Conservation (phyloP, 2,329 filamentous ascomycete genomes). For the Sarocladiaceae sp. region DNA sequence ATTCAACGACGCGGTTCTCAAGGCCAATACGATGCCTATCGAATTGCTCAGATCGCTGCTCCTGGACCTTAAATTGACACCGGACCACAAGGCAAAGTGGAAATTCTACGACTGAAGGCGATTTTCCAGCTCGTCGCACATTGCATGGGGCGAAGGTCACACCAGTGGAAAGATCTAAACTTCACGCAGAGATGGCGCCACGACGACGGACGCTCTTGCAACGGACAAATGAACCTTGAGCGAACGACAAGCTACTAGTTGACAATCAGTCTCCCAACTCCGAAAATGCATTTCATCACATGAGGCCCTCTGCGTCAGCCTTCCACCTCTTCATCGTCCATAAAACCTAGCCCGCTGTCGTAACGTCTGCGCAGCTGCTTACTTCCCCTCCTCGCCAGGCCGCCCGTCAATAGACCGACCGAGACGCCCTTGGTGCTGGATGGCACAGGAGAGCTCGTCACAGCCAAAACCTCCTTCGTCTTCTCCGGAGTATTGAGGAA, state of each 20-base stretch:
- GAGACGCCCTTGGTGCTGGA: slow-evolving; percentile 2
- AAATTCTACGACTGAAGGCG: slow-evolving; percentile 34
- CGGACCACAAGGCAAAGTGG: slow-evolving; percentile 42
- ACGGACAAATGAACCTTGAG: slow-evolving; percentile 1
- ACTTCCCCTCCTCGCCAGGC: slow-evolving; percentile 23
- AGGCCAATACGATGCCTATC: slow-evolving; percentile 46
- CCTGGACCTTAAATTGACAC: slow-evolving; percentile 30
- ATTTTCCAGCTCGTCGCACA: too few species aligned
- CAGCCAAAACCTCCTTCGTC: background rate
- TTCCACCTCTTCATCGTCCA: slow-evolving; percentile 46
- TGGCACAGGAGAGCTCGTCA: background rate
- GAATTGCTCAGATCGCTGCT: slow-evolving; percentile 46
- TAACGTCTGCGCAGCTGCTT: slow-evolving; percentile 38
- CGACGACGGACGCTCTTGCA: too few species aligned
- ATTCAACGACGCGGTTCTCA: slow-evolving; percentile 49
- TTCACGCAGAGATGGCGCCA: too few species aligned
- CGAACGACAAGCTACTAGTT: background rate
- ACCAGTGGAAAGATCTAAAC: too few species aligned
- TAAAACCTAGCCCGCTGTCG: slow-evolving; percentile 49
- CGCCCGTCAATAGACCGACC: slow-evolving; percentile 19
- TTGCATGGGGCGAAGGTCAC: too few species aligned
- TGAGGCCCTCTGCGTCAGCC: slow-evolving; percentile 15
- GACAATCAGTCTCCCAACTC: background rate
- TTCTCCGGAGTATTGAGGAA: slow-evolving; percentile 30
- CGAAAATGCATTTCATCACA: background rate